These are phyloP conservation scores for Coniochaeta hoffmannii DNA, from an alignment of 2,329 filamentous ascomycete genomes.

Conservation along the genomic window DNA sequence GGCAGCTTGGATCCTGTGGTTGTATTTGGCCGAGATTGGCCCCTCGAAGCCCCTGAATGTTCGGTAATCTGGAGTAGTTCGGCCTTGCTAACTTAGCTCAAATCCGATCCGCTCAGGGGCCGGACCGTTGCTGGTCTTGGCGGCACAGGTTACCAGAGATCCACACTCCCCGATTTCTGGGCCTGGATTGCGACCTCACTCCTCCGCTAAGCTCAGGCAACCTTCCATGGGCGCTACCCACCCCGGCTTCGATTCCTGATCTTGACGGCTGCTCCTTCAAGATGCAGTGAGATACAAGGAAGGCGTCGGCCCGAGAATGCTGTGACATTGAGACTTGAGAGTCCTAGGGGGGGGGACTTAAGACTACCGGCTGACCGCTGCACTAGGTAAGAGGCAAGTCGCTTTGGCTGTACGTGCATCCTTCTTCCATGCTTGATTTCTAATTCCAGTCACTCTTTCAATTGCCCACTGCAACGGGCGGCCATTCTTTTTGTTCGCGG, in stretches of 20 bases:
- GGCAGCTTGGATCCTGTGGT: background rate
- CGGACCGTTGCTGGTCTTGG: no score
- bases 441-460: background rate
- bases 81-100: background rate
- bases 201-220: background rate
- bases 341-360: background rate
- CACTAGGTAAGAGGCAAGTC: background rate
- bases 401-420: no score
- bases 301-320: background rate
- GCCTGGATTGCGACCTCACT: background rate
- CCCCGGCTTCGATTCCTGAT: background rate
- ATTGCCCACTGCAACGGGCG: background rate
- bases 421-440: background rate
- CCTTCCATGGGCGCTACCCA: background rate
- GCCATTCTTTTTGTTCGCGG: background rate
- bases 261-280: background rate
- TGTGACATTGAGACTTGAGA: background rate
- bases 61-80: background rate
- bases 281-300: background rate
- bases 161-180: background rate
- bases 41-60: background rate
- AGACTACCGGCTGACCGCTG: background rate
- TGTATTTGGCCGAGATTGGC: constrained; percentile 1
- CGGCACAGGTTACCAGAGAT: background rate
- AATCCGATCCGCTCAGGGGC: background rate